Evolutionary conservation across 1,139 yeast genomes (phyloP).

Genomic region (Zygotorulaspora mrakii): DNA sequence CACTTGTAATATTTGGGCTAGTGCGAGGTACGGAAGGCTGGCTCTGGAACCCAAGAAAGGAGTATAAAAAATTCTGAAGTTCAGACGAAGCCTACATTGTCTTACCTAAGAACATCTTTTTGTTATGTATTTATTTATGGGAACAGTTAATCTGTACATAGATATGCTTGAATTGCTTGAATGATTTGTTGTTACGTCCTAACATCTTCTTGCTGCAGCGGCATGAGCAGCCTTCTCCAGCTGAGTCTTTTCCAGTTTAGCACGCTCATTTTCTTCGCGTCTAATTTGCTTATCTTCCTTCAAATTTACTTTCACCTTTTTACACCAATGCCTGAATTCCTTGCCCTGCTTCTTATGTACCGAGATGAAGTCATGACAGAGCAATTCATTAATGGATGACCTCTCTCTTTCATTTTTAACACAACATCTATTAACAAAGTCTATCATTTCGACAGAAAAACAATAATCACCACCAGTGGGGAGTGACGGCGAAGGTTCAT

Average conservation of each 20-base stretch:
- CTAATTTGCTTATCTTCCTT: conserved; percentile 33
- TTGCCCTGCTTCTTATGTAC: conserved; percentile 26
- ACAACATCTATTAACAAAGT: conserved; percentile 67
- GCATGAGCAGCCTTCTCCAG: conserved; percentile 26
- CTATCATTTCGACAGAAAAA: conserved; percentile 48
- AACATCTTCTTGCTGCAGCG: conserved; percentile 21
- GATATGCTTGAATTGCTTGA: not conserved
- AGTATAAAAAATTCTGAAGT: conserved; percentile 19
- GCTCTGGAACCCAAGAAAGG: conserved; percentile 43
- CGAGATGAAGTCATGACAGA: conserved; percentile 37
- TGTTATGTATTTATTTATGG: not conserved
- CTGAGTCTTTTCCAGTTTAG: conserved; percentile 30
- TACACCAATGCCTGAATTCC: conserved; percentile 36
- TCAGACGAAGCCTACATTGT: not conserved
- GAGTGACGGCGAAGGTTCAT: conserved; percentile 83
- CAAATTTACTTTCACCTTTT: conserved; percentile 28
- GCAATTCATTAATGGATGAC: conserved; percentile 58
- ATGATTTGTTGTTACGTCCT: not conserved
- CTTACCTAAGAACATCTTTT: not conserved
- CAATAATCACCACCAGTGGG: conserved; percentile 38
- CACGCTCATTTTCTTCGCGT: conserved; percentile 32
- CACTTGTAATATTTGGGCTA: conserved; percentile 51
- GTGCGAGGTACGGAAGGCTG: conserved; percentile 56
- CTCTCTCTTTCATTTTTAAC: conserved; percentile 59
- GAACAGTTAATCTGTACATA: conserved; percentile 6